These are phyloP conservation scores for Trypanosoma grayi DNA, from an alignment of 208 protist genomes.

Conservation along the genomic window DNA sequence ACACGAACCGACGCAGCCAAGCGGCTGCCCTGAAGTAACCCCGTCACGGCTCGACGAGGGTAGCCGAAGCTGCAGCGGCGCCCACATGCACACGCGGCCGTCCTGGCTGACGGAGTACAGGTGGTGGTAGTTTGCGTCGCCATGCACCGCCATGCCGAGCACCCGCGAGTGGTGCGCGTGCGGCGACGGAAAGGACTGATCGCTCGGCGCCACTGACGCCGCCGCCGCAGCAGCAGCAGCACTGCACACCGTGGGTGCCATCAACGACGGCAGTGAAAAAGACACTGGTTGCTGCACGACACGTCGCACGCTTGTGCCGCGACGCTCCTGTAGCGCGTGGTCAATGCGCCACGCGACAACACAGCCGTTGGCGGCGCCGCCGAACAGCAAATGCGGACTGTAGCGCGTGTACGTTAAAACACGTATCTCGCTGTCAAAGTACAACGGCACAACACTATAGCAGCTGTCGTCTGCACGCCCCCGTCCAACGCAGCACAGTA, in stretches of 20 bases:
- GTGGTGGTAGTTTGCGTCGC: slow-evolving; percentile 58
- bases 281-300: not conserved
- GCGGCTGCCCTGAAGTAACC: slow-evolving; percentile 37
- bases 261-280: not conserved
- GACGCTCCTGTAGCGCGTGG: slow-evolving; percentile 9
- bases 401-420: slow-evolving; percentile 13
- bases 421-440: slow-evolving; percentile 19
- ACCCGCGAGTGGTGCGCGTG: slow-evolving; percentile 52
- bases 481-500: slow-evolving; percentile 49
- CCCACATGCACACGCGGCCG: slow-evolving; percentile 68
- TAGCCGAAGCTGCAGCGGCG: slow-evolving; percentile 31
- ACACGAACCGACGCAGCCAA: slow-evolving; percentile 41
- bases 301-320: not conserved
- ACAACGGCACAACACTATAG: slow-evolving; percentile 1
- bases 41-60: slow-evolving; percentile 41
- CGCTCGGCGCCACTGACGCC: slow-evolving; percentile 6
- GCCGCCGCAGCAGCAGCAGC: not conserved
- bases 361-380: slow-evolving; percentile 20
- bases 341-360: slow-evolving; percentile 23
- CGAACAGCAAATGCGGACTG: slow-evolving; percentile 21
- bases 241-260: too few species aligned
- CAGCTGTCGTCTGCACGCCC: not conserved
- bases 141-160: slow-evolving; percentile 54
- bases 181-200: slow-evolving; percentile 55
- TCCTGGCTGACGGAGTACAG: slow-evolving; percentile 71